Conservation (phyloP, 1,284 basidiomycete genomes). For the Cystobasidium slooffiae region DNA sequence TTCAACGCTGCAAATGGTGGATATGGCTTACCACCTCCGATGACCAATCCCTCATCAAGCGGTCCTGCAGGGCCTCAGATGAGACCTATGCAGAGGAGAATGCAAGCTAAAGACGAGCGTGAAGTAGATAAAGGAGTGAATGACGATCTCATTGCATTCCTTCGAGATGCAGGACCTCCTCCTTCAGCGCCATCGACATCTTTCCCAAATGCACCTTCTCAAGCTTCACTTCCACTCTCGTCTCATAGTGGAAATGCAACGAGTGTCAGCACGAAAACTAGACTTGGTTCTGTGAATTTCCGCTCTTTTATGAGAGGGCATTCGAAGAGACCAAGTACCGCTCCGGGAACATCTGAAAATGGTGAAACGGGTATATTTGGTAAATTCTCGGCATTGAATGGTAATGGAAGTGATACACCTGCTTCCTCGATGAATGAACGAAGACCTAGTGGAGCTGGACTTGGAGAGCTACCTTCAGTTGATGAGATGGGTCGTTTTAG, state of each 20-base stretch:
- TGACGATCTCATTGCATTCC: conserved; percentile 40
- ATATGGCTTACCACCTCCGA: no score
- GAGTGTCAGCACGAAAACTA: background rate
- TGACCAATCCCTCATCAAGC: background rate
- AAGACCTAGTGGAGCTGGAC: background rate
- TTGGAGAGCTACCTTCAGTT: background rate
- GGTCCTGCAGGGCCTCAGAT: background rate
- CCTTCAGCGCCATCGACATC: background rate
- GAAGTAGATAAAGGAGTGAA: background rate
- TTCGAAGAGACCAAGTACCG: conserved; percentile 6
- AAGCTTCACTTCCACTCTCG: background rate
- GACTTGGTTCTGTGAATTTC: conserved; percentile 19
- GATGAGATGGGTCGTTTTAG: conserved; percentile 29
- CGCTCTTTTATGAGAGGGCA: conserved; percentile 1
- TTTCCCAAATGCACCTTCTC: background rate
- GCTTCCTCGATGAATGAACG: background rate
- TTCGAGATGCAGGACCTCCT: conserved; percentile 18
- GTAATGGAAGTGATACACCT: background rate
- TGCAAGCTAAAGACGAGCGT: conserved; percentile 38
- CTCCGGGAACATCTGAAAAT: background rate
- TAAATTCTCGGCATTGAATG: no score
- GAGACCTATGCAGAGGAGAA: background rate
- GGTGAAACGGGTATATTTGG: no score
- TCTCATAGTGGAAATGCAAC: background rate
- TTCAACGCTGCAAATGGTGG: background rate